Evolutionary conservation across 805 yeast species (phyloP), one percentile per base, ranked within the genome.

Genomic region (Teunomyces gatunensis): DNA sequence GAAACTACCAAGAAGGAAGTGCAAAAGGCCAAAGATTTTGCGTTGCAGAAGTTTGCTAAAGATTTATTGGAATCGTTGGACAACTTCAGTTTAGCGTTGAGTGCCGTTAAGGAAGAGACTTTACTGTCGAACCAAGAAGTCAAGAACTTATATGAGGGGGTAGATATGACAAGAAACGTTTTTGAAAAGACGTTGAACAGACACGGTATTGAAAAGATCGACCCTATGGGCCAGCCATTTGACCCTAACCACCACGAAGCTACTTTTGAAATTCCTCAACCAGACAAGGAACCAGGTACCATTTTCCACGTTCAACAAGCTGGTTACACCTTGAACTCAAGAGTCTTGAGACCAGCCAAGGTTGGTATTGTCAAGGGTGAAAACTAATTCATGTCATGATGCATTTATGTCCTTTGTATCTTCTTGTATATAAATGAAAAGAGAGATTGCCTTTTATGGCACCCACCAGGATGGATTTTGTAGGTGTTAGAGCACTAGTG

Each of bases 201-300:
- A 61, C 92, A 90, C 68, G 97, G 97, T 35, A 75, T 90, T 54
- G 77, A 69, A 54, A 89, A 88, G 72, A 76, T 89, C 52, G 84
- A 89, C 60, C 96, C 97, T 44, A 49, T 87, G 32, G 96, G 92
- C 53, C 89, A 89, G 69, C 75, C 72, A 55, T 90, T 91, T 59
- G 96, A 90, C 67, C 97, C 97, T 52, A 89, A 91, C 70, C 77
- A 75, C 58, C 97, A 90, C 67, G 97, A 90, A 71, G 97, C 97
- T 46, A 82, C 92, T 28, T 91, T 90, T 69, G 94, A 90, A 74
- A 72, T 87, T 46, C 86, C 92, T 29, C 88, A 85, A 61, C 88
- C 91, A 42, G 94, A 81, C 57, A 88, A 89, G 69, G 92, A 87
- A 69, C 88, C 96, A 13, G 96, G 96, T 50, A 85, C 96, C 23